These are phyloP conservation scores for Cryptococcus sp. DNA, from an alignment of 1,284 basidiomycete species.

Conservation along the genomic window DNA sequence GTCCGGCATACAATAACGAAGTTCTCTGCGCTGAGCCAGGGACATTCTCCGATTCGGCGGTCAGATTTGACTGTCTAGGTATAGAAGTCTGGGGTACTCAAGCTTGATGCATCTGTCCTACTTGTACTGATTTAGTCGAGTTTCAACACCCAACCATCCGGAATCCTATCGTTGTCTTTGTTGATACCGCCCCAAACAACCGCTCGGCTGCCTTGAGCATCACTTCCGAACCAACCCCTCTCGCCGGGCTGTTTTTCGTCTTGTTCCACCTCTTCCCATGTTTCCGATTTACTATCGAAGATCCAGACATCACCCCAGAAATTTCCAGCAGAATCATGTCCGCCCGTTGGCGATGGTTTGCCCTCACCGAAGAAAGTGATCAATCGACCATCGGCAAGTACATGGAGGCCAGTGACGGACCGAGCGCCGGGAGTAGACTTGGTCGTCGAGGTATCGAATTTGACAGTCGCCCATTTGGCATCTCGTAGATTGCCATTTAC, in stretches of 20 bases:
- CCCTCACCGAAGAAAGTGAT: conserved; percentile 28
- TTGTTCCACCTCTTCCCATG: conserved; percentile 14
- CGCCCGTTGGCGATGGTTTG: conserved; percentile 25
- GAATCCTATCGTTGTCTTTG: conserved; percentile 33
- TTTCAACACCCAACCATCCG: conserved; percentile 37
- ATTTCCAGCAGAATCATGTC: conserved; percentile 32
- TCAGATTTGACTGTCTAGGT: conserved; percentile 72
- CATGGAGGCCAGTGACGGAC: conserved; percentile 20
- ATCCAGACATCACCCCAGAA: conserved; percentile 35
- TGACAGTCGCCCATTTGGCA: conserved; percentile 6
- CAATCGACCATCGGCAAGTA: conserved; percentile 6
- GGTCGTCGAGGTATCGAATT: conserved; percentile 1
- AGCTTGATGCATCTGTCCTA: not conserved
- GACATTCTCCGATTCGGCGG: conserved; percentile 52
- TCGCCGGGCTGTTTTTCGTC: conserved; percentile 16
- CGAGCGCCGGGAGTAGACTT: conserved; percentile 19
- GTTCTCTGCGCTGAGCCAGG: conserved; percentile 60
- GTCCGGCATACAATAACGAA: conserved; percentile 85
- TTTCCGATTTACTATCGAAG: conserved; percentile 7
- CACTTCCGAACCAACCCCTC: conserved; percentile 44
- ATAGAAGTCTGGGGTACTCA: conserved; percentile 69
- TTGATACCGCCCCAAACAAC: conserved; percentile 42
- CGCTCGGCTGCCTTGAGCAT: conserved; percentile 10
- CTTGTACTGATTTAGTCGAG: not conserved
- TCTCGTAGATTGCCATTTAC: not conserved